Evolutionary conservation across 2,329 filamentous ascomycete species (phyloP).

Genomic region (Colletotrichum noveboracense): DNA sequence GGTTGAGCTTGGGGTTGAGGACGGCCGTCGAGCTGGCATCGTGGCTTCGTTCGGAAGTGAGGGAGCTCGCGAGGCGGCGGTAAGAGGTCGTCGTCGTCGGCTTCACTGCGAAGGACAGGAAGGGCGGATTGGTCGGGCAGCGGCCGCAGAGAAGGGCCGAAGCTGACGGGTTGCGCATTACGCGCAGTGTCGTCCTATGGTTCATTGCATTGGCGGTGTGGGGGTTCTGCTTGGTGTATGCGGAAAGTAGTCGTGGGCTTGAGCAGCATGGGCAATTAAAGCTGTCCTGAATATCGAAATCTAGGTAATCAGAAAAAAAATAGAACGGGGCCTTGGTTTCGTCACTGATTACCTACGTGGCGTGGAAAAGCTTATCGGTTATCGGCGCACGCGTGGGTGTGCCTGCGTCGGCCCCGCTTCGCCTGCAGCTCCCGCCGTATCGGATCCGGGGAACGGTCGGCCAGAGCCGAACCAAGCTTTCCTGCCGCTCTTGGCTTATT

Average conservation of each 20-base stretch:
- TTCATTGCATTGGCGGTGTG: constrained; percentile 21
- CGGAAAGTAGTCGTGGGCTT: not conserved
- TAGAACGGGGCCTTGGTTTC: not conserved
- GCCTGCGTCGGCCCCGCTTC: constrained; percentile 3
- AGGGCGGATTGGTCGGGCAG: not conserved
- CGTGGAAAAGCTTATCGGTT: not conserved
- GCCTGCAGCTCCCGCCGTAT: not conserved
- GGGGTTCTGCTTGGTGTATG: not conserved
- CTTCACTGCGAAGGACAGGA: not conserved
- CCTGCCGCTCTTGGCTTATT: not conserved
- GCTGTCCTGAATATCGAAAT: constrained; percentile 1
- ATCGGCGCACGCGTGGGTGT: not conserved
- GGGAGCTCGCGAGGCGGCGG: constrained; percentile 11
- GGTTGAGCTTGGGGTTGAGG: constrained; percentile 59
- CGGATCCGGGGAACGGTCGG: constrained; percentile 1
- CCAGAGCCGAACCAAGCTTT: constrained; percentile 16
- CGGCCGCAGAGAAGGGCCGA: not conserved
- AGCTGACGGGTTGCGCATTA: constrained; percentile 17
- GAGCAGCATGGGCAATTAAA: not conserved
- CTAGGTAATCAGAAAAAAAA: not conserved
- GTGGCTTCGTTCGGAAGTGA: not conserved
- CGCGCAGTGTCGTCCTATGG: constrained; percentile 19
- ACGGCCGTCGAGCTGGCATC: not conserved
- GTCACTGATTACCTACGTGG: constrained; percentile 19
- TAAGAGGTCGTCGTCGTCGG: not conserved